These are phyloP conservation scores for Ophiostoma montium DNA, from an alignment of 2,329 filamentous ascomycete genomes.

Conservation along the genomic window DNA sequence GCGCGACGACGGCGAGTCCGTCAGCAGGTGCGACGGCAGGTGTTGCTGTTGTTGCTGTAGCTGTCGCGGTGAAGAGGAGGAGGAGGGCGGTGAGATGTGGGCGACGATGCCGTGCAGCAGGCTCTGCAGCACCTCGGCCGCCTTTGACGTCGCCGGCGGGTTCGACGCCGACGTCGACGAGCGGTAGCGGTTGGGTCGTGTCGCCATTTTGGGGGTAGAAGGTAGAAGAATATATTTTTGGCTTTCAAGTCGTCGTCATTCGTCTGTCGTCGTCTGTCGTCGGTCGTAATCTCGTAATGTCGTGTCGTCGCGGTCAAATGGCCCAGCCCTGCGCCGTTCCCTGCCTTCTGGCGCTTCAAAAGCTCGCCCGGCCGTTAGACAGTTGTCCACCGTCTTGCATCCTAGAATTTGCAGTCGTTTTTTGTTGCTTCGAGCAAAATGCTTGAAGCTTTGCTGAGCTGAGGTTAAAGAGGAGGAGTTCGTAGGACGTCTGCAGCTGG, in stretches of 20 bases:
- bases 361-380: slow-evolving; percentile 4
- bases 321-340: not conserved
- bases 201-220: slow-evolving; percentile 14
- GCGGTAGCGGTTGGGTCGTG: slow-evolving; percentile 42
- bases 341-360: not conserved
- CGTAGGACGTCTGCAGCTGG: too few relatives aligned
- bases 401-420: not conserved
- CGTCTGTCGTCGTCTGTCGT: not conserved
- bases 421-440: not conserved
- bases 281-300: not conserved
- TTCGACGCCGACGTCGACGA: slow-evolving; percentile 50
- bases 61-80: slow-evolving; percentile 2
- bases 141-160: slow-evolving; percentile 41
- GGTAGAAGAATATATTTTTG: not conserved
- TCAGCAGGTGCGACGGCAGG: not conserved
- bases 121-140: slow-evolving; percentile 41
- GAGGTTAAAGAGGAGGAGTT: too few relatives aligned
- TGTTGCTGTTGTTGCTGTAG: not conserved
- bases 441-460: not conserved
- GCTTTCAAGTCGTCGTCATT: not conserved
- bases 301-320: too few relatives aligned
- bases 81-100: slow-evolving; percentile 17
- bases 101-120: slow-evolving; percentile 35
- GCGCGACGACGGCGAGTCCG: not conserved
- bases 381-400: slow-evolving; percentile 5